Evolutionary conservation across 805 yeast species (phyloP), one percentile per base, ranked within the genome.

Genomic region (Saccharomycopsis malanga): DNA sequence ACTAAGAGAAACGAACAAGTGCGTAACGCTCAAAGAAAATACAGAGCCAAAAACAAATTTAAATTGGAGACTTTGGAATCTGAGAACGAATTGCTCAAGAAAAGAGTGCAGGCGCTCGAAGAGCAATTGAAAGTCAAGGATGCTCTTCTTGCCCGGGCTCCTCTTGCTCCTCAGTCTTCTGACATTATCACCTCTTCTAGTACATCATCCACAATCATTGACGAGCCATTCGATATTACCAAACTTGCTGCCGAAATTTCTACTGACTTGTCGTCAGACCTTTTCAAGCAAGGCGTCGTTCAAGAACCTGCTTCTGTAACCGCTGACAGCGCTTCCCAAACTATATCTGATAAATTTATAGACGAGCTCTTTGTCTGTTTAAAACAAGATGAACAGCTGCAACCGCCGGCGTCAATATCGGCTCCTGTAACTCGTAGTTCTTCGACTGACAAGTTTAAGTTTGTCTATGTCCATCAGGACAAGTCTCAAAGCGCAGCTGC

Each of bases 11-110:
- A 36, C 22, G 48, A 44, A 27, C 48, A 44, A 18, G 42, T 44
- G 7, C 35, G 48, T 12, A 44, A 39, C 18, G 48, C 48, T 21
- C 48, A 44, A 22, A 25, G 48, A 25, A 44, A 44, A 38, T 58
- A 62, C n/a, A 64, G 69, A 17, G 55, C 56, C 61, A 68, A 51
- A 51, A 39, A 39, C 39, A 39, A 59, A 14, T 58, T 57, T 24
- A 34, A 15, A 6, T 32, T 32, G 45, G 27, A 34, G 9, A 14
- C 23, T 4, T 44, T 38, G 25, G 42, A 42, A 18, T 15, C 17
- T 4, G 48, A 44, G 20, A 38, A 37, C 20, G 36, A 9, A 15
- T 10, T 4, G 27, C 30, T 44, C 10, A 27, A 9, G n/a, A 20
- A 37, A n/a, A 38, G 27, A 39, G 21, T 43, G 10, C 20, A 22